Conservation (phyloP, 116 monocot genomes). For the Cymodocea nodosa region DNA sequence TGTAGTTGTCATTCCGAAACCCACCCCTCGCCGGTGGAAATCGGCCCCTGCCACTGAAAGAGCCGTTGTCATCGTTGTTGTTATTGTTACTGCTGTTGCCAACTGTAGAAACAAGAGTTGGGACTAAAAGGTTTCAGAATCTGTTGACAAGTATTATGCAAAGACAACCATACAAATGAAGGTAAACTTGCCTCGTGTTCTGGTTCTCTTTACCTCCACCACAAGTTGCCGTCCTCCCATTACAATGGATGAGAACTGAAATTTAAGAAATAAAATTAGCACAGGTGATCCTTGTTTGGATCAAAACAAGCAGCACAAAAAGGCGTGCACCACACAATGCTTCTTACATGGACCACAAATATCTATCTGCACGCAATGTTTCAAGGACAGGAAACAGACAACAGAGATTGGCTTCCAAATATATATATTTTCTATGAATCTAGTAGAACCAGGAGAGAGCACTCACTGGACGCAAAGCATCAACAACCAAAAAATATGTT, state of each 20-base stretch:
- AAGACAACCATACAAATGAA: neutral
- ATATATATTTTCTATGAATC: too few species aligned
- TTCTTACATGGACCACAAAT: too few species aligned
- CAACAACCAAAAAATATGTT: too few species aligned
- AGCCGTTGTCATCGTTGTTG: constrained; percentile 10
- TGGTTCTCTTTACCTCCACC: constrained; percentile 27
- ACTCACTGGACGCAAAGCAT: too few species aligned
- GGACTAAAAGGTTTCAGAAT: neutral
- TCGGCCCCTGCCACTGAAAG: constrained; percentile 16
- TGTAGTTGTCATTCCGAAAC: constrained; percentile 22
- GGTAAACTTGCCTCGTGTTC: constrained; percentile 16
- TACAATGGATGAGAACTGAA: constrained; percentile 18
- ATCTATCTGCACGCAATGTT: too few species aligned
- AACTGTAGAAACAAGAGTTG: constrained; percentile 9
- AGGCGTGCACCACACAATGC: too few species aligned
- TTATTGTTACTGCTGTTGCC: constrained; percentile 9
- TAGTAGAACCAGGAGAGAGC: too few species aligned
- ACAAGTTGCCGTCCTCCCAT: constrained; percentile 18
- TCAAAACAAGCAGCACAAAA: neutral
- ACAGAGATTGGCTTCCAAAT: too few species aligned
- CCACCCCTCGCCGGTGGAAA: constrained; percentile 24
- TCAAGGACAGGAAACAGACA: too few species aligned
- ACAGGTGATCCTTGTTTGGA: neutral
- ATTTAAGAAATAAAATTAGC: neutral
- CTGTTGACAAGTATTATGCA: neutral